Percentiles rank a stretch among this genome's conserved stretches.
phyloP scores from a whole-genome alignment of 768 basidiomycete genomes.

The Austroboletus festivus region DNA sequence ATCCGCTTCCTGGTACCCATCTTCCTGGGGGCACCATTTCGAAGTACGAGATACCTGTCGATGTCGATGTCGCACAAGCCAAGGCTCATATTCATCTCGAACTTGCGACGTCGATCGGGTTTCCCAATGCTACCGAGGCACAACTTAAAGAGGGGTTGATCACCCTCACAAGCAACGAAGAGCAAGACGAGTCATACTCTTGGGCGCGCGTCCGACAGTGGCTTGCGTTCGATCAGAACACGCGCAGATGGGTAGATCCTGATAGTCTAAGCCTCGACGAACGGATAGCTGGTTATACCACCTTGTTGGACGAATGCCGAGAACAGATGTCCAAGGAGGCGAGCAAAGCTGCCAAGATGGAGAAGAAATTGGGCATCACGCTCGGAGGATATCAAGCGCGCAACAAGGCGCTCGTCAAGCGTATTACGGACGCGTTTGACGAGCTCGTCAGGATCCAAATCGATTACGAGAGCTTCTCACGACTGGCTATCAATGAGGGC shows the following conservation, averaged over 20 bases:
- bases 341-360: constrained; percentile 73
- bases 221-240: constrained; percentile 59
- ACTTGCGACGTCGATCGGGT: constrained; percentile 75
- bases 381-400: constrained; percentile 92
- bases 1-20: constrained; percentile 87
- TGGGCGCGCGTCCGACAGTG: constrained; percentile 68
- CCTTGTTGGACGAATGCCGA: constrained; percentile 58
- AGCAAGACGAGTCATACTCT: constrained; percentile 54
- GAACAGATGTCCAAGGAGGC: constrained; percentile 79
- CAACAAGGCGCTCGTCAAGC: constrained; percentile 60
- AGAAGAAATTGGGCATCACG: constrained; percentile 85
- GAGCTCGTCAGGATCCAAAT: constrained; percentile 63
- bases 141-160: constrained; percentile 77
- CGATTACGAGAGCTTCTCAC: constrained; percentile 78
- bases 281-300: constrained; percentile 60
- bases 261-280: constrained; percentile 52
- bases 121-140: constrained; percentile 76
- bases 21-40: constrained; percentile 71
- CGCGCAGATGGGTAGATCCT: constrained; percentile 66
- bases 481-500: constrained; percentile 68
- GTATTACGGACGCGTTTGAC: constrained; percentile 63
- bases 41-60: constrained; percentile 68
- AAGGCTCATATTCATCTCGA: constrained; percentile 73
- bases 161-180: constrained; percentile 59
- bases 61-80: constrained; percentile 69